A percentile compares a stretch with the other conserved stretches of the same genome.
phyloP scores from a whole-genome alignment of 352 stramenopile genomes.

The Hyaloperonospora brassicae region DNA sequence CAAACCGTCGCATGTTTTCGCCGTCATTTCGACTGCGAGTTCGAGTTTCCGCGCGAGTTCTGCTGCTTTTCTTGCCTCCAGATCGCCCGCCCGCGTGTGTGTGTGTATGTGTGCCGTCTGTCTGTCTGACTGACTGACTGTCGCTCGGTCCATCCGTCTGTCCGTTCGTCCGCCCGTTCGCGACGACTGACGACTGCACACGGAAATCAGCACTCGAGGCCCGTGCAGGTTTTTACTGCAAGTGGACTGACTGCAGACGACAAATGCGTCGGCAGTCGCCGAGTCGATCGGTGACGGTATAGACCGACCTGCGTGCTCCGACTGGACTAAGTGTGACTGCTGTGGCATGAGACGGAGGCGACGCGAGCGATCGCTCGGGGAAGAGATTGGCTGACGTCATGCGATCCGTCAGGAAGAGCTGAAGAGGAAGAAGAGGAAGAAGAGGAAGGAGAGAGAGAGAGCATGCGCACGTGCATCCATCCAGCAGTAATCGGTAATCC shows the following conservation, averaged over 20 bases:
- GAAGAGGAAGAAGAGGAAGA: neutral
- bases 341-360: too few species aligned
- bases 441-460: neutral
- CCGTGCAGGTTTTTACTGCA: too few species aligned
- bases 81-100: neutral
- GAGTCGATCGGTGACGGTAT: too few species aligned
- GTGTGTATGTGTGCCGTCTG: neutral
- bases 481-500: constrained; percentile 61
- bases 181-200: too few species aligned
- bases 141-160: too few species aligned
- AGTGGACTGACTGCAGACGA: too few species aligned
- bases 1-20: neutral
- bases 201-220: too few species aligned
- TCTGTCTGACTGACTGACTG: neutral
- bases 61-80: neutral
- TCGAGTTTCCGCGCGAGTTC: constrained; percentile 8
- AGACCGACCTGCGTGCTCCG: too few species aligned
- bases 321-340: too few species aligned
- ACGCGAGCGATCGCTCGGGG: too few species aligned
- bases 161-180: too few species aligned
- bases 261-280: too few species aligned
- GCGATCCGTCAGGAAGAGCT: neutral
- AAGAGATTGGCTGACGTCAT: neutral
- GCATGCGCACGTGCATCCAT: constrained; percentile 14
- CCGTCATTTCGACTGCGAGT: constrained; percentile 3